Evolutionary conservation across 495 filamentous ascomycete genomes (phyloP), one percentile per base, ranked within the genome.

Genomic region (Haplographium delicatum): DNA sequence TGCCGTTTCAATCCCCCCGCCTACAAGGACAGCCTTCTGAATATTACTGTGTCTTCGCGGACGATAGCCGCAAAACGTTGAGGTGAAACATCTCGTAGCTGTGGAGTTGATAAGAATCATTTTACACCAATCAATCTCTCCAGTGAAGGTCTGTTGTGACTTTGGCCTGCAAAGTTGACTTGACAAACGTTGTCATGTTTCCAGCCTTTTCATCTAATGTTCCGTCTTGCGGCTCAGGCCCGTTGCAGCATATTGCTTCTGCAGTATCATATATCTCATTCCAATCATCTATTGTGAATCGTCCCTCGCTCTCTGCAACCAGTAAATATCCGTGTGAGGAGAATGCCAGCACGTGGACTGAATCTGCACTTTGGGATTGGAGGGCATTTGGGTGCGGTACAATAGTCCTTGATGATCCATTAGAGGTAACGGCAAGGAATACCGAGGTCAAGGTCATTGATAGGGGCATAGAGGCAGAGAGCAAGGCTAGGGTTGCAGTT

Each of bases 221-320:
- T 61, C 62, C 67, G 22, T 47, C 52, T 5, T 19, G 13, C 39
- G 74, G 75, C 0, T 70, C 60, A 45, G 61, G 66, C 19, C 64
- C 54, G 22, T 68, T 72, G 51, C 77, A 81, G 66, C 88, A 95
- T 35, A 79, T 75, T 22, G 67, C 61, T 57, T 79, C 70, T 25
- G 84, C 89, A 41, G 71, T 70, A 58, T 84, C 73, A 61, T 79
- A 81, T 4, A 84, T 79, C 16, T 72, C 68, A 44, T 91, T 82
- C 89, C 91, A 96, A 28, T 79, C 83, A 30, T 84, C 78, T 50
- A 86, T 72, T 18, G 77, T 79, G 58, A 96, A 97, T 25, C 68
- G 66, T 0, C 91, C 91, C 58, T 91, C 80, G 61, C 89, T 94
- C 62, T 95, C 85, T 27, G 78, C 82, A 34, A 95, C 65, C 15